Conservation (phyloP, 1,284 basidiomycete genomes). For the Cryptococcus depauperatus region DNA sequence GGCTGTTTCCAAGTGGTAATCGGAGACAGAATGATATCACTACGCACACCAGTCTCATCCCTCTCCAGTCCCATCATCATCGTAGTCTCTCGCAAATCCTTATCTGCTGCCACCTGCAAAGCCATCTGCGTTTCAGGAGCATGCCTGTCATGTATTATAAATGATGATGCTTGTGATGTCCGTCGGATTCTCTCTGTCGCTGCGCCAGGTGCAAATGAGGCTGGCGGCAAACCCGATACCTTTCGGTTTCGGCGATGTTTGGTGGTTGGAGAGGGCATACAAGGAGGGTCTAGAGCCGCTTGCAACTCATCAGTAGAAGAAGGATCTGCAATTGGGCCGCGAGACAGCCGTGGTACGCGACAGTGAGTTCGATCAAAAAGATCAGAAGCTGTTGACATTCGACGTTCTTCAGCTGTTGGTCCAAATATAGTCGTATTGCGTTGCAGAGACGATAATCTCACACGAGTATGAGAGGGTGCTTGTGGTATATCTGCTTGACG, state of each 20-base stretch:
- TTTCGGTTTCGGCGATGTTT: slow-evolving; percentile 10
- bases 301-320: slow-evolving; percentile 23
- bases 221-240: slow-evolving; percentile 11
- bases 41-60: slow-evolving; percentile 24
- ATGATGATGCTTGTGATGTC: slow-evolving; percentile 12
- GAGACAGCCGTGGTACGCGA: slow-evolving; percentile 27
- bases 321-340: slow-evolving; percentile 12
- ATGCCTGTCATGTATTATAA: slow-evolving; percentile 36
- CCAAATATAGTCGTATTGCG: slow-evolving; percentile 24
- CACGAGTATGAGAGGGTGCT: slow-evolving; percentile 1
- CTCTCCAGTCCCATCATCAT: slow-evolving; percentile 41
- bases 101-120: slow-evolving; percentile 55
- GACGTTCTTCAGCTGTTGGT: slow-evolving; percentile 12
- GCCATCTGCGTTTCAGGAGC: slow-evolving; percentile 10
- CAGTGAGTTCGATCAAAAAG: slow-evolving; percentile 28
- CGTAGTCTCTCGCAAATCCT: slow-evolving; percentile 44
- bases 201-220: too few species aligned
- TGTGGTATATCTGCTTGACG: slow-evolving; percentile 6
- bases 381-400: slow-evolving; percentile 21
- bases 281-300: slow-evolving; percentile 29
- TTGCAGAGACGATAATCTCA: slow-evolving; percentile 19
- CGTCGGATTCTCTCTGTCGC: slow-evolving; percentile 22
- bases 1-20: slow-evolving; percentile 31
- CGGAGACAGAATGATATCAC: slow-evolving; percentile 36
- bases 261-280: slow-evolving; percentile 14